Conservation (phyloP, 805 yeast genomes). For the Candida suzukii region DNA sequence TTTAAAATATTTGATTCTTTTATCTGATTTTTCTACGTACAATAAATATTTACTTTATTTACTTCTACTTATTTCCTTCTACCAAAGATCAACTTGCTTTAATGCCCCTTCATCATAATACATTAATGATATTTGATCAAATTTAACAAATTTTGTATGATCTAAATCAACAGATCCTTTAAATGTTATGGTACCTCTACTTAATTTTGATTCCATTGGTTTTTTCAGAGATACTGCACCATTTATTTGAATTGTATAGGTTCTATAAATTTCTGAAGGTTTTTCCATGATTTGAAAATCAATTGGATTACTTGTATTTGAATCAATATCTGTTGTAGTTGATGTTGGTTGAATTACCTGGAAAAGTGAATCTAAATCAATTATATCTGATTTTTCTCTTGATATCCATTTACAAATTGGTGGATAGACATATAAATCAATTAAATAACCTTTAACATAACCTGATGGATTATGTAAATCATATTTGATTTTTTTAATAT, state of each 20-base stretch:
- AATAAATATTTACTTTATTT: no score
- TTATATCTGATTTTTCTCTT: neutral
- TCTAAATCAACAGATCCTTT: conserved; percentile 28
- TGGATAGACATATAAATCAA: conserved; percentile 13
- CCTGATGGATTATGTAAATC: conserved; percentile 21
- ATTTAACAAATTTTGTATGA: conserved; percentile 26
- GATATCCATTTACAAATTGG: neutral
- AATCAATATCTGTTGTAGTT: neutral
- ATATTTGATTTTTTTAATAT: conserved; percentile 22
- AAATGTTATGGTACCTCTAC: conserved; percentile 6
- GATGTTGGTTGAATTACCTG: no score
- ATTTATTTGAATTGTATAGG: neutral
- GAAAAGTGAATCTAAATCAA: neutral
- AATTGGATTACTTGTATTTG: neutral
- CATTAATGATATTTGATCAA: conserved; percentile 18
- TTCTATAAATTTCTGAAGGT: neutral
- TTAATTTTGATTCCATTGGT: neutral
- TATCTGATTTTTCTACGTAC: no score
- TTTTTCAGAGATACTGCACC: neutral
- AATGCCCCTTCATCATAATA: conserved; percentile 17
- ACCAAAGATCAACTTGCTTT: neutral
- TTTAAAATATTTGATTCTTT: no score
- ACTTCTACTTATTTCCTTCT: no score
- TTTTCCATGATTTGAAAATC: neutral
- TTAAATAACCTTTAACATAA: conserved; percentile 23